Evolutionary conservation across 1,284 basidiomycete species (phyloP), one percentile per base, ranked within the genome.

Genomic region (Takashimella koratensis): DNA sequence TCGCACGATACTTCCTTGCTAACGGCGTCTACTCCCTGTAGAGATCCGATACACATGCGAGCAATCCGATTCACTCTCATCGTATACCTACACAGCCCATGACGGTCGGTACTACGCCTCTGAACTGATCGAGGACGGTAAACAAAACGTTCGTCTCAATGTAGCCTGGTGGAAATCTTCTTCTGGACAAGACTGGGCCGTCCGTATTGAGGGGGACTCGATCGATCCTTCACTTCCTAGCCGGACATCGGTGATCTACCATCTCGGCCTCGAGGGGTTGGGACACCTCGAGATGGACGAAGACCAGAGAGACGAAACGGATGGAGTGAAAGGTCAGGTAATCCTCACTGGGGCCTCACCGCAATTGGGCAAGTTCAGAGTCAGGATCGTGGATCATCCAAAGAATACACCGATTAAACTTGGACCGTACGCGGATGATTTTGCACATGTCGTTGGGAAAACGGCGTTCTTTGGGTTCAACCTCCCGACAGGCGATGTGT

Each of bases 1-100:
- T n/a, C n/a, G n/a, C n/a, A n/a, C n/a, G n/a, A n/a, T n/a, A 43
- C 21, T 45, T 24, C 2, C 19, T 5, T 8, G 22, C 30, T 36
- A 8, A 36, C 30, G 16, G 8, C 10, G 8, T 16, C 10, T 36
- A 36, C 16, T 36, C 16, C 16, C 10, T 8, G 10, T 65, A 92
- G 89, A 83, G 57, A 78, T 86, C 21, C 84, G 93, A 10, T 92
- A 97, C 78, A 81, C 87, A n/a, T 94, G 91, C 70, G 89, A 93
- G 64, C 90, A 95, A 71, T 84, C 83, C 10, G 90, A 95, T 65
- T 85, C 83, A 3, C 78, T 96, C 43, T 81, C 84, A 47, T 81
- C 81, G 40, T 97, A 95, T 76, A 86, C 86, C 13, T 97, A 89
- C 86, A 87, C 86, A 5, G 83, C 85, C 62, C 93, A 91, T 68